Base-by-base conservation (phyloP, 371 early-diverging fungal species). In the Catenaria anguillulae region DNA sequence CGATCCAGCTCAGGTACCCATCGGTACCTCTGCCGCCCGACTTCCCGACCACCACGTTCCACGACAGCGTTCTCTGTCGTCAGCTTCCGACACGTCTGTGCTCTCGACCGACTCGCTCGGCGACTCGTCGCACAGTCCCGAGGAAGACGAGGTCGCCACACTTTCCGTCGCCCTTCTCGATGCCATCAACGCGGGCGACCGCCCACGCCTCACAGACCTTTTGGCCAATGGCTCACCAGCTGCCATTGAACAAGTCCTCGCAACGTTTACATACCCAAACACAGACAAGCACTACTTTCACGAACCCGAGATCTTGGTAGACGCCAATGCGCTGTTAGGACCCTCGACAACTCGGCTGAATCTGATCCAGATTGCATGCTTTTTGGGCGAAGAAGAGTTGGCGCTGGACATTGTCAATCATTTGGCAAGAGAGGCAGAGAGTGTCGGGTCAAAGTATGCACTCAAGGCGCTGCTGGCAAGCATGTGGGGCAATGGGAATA, bases 401-500 rank as follows among this genome's bases (percentile, higher is more conserved):
- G 80, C 81, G 4, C 54, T 77, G 19, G 81, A 78, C 56, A 67
- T 84, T 37, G 65, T 83, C n/a, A 71, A 81, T 33, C 83, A 77
- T 65, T 78, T 84, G 15, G 69, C 70, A 21, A 69, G 64, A 29
- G 71, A 73, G 8, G 80, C 81, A 0, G 75, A 79, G 37, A 75
- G 74, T 43, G 75, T 80, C 56, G 76, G 76, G 48, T 73, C 79
- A 4, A 74, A 76, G 58, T 78, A 79, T 63, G 74, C 83, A 17
- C 73, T 83, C n/a, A 77, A 73, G 63, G 81, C 80, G 56, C 85
- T 84, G 67, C 73, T 87, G 72, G 77, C 81, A 60, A 76, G 79
- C 63, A 69, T 83, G 35, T 87, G 83, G 82, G 79, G 79, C 23
- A 68, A 79, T 65, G 84, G 85, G 17, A 84, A 86, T 67, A 82